Base-by-base conservation (phyloP, 2,329 filamentous ascomycete species). In the Colletotrichum karsti region DNA sequence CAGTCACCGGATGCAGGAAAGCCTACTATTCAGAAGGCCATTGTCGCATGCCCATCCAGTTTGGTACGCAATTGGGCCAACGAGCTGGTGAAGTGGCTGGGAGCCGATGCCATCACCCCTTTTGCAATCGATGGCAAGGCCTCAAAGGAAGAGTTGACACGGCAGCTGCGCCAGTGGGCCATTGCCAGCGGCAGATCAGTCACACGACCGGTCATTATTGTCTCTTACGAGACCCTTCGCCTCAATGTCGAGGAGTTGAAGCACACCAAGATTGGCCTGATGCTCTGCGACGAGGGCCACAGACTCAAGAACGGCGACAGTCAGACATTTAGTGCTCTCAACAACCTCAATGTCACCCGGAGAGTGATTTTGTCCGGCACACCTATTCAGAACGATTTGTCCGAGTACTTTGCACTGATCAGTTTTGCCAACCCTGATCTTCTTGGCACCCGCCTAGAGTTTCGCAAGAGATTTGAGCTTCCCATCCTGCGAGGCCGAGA, bases 1-100 rank as follows among this genome's bases (percentile, higher is more conserved):
- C 96, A 99, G 77, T 97, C 95, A 0, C 93, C 96, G 0, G 94
- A 98, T 42, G 94, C 95, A n/a, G 96, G 96, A 20, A 98, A 95
- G 77, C 81, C 92, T 1, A 97, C 94, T 0, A 97, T 99, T 48
- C 93, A 97, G 74, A 99, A 99, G 78, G 97, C 94, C 58, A 94
- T 99, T 42, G 97, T 99, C 73, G 96, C 94, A 10, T 99, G 96
- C 73, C 96, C 96, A 0, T 97, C 96, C 2, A 98, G 94, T 87
- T 83, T 99, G 78, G 96, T 99, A 33, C 91, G 93, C 71, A 99
- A 99, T 75, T 99, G 96, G 96, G 96, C 95, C 50, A 98, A 98
- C 75, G 96, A 99, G 79, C 82, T 99, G 77, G 90, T 92, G 5
- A 99, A 99, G 83, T 99, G 96, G 96, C 90, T 99, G 39, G 96